Base-by-base conservation (phyloP, 495 filamentous ascomycete species). In the Annulohypoxylon moriforme region DNA sequence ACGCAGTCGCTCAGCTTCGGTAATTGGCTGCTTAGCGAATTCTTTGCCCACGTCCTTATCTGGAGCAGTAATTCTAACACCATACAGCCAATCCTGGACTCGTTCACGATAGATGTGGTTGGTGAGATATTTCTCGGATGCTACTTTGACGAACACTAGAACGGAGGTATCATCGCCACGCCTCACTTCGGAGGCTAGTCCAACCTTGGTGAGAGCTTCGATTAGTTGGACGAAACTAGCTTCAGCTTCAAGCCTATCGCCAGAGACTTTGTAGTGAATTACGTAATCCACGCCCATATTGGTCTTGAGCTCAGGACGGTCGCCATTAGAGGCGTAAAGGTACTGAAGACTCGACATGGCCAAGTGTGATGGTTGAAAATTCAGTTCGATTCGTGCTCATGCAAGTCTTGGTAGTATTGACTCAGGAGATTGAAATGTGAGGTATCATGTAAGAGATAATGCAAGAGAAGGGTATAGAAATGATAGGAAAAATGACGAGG, bases 1-100 rank as follows among this genome's bases (percentile, higher is more conserved):
- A 50, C 96, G 89, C 31, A 97, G 85, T 9, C 95, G 88, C 82
- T 99, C 96, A 9, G 94, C 94, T 78, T 97, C 93, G 4, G 89
- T 92, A 40, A 96, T 82, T 0, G 94, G 90, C 63, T 94, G 90
- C 13, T 84, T 80, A 38, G 86, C 84, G 49, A 92, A 80, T 27
- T 86, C 85, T 44, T 85, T 81, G 58, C 89, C 83, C 24, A 90
- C 90, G 61, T 94, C 89, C 77, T 89, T 89, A 62, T 92, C 90
- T 1, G 95, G 96, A 29, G 94, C 91, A 14, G 86, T 85, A 67
- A 90, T 85, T 44, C 94, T 90, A 38, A 98, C 91, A 33, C 96
- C 94, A 81, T 94, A 91, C 25, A 98, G 90, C 96, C 96, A 99
- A 82, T 99, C 96, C 75, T 94, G 93, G 50, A 98, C 90, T 56